Evolutionary conservation across 2,329 filamentous ascomycete species (phyloP).

Genomic region (Colletotrichum orbiculare): DNA sequence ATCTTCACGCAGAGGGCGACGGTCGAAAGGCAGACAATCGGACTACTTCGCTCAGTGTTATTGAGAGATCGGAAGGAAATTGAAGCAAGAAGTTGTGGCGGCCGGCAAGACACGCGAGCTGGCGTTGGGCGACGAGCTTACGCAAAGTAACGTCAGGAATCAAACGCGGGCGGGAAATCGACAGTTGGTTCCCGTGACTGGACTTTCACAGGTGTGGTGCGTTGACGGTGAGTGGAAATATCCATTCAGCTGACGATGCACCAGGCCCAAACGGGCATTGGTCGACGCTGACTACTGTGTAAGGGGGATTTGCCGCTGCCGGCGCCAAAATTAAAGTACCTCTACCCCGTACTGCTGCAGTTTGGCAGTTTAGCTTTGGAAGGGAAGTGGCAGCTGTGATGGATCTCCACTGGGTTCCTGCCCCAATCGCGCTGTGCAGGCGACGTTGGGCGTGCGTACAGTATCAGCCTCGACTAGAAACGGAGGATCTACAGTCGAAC

Average conservation of each 20-base stretch:
- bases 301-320: not conserved
- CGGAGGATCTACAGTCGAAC: too few species aligned
- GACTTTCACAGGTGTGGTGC: not conserved
- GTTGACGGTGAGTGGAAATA: not conserved
- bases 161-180: conserved; percentile 18
- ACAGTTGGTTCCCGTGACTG: conserved; percentile 30
- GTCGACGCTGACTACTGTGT: not conserved
- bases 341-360: conserved; percentile 6
- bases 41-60: conserved; percentile 2
- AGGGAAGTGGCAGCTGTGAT: conserved; percentile 13
- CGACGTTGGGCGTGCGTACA: too few species aligned
- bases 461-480: too few species aligned
- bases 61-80: conserved; percentile 20
- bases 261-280: not conserved
- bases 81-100: not conserved
- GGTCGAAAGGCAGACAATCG: not conserved
- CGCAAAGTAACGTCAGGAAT: too few species aligned
- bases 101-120: not conserved
- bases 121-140: too few species aligned
- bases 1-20: not conserved
- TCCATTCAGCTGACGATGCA: conserved; percentile 6
- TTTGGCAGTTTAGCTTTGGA: not conserved
- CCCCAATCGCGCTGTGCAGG: conserved; percentile 15
- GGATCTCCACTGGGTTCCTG: not conserved
- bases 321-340: conserved; percentile 24